Conservation (phyloP, 2,329 filamentous ascomycete genomes). For the Fusarium dimerum region DNA sequence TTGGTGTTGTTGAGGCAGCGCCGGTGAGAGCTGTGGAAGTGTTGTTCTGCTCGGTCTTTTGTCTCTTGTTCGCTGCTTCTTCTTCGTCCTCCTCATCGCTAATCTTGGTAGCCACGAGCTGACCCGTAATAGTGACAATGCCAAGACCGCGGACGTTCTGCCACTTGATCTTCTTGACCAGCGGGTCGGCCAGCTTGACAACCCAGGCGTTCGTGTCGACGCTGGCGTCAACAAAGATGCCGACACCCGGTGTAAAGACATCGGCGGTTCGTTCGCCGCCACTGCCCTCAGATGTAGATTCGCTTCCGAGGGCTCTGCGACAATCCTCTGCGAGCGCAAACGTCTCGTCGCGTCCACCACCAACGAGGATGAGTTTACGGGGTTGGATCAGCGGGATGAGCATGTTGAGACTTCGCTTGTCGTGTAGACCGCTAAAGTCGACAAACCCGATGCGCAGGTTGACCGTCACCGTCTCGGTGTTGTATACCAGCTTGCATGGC, state of each 20-base stretch:
- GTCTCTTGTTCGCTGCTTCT: slow-evolving; percentile 49
- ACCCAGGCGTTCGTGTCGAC: slow-evolving; percentile 98
- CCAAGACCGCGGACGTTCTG: slow-evolving; percentile 88
- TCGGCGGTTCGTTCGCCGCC: slow-evolving; percentile 57
- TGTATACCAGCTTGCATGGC: slow-evolving; percentile 74
- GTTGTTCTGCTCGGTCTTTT: slow-evolving; percentile 44
- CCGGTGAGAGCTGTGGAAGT: slow-evolving; percentile 29
- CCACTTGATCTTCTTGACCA: slow-evolving; percentile 90
- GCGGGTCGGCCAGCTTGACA: slow-evolving; percentile 80
- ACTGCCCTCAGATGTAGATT: slow-evolving; percentile 16
- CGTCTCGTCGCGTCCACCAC: slow-evolving; percentile 79
- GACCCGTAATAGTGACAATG: slow-evolving; percentile 89
- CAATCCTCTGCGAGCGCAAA: slow-evolving; percentile 77
- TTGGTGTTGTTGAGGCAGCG: slow-evolving; percentile 41
- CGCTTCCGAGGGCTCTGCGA: slow-evolving; percentile 57
- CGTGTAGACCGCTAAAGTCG: slow-evolving; percentile 90
- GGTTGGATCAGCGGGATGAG: slow-evolving; percentile 91
- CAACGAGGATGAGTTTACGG: slow-evolving; percentile 90
- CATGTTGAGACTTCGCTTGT: slow-evolving; percentile 92
- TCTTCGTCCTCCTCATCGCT: slow-evolving; percentile 47
- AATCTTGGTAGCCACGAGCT: slow-evolving; percentile 47
- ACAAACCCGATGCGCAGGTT: slow-evolving; percentile 81
- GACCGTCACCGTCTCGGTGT: slow-evolving; percentile 63
- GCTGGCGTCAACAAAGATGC: slow-evolving; percentile 78
- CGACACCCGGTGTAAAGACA: slow-evolving; percentile 81